Conservation (phyloP, 805 yeast genomes). For the Candida coquimbonensis region DNA sequence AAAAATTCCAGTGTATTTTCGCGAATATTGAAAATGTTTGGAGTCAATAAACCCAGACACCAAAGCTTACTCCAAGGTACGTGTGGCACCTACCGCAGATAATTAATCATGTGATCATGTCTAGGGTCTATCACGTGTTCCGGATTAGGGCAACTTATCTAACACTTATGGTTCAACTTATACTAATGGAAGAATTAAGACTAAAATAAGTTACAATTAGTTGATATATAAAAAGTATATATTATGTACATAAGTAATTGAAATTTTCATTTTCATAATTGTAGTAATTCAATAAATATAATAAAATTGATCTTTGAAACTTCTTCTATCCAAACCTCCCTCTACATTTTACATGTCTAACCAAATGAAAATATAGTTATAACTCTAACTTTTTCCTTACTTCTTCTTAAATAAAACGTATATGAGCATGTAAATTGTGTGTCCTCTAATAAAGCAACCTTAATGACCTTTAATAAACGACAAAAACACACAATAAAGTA, state of each 20-base stretch:
- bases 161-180: too few relatives aligned
- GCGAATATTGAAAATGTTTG: too few relatives aligned
- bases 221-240: slow-evolving; percentile 1
- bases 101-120: background rate
- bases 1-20: too few relatives aligned
- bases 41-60: too few relatives aligned
- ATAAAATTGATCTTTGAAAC: background rate
- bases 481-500: background rate
- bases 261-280: slow-evolving; percentile 1
- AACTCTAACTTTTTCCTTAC: too few relatives aligned
- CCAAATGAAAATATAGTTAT: background rate
- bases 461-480: too few relatives aligned
- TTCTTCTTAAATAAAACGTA: background rate
- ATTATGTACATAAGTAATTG: slow-evolving; percentile 10
- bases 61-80: too few relatives aligned
- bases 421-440: background rate
- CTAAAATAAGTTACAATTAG: background rate
- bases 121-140: background rate
- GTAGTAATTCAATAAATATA: background rate
- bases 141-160: background rate
- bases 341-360: background rate
- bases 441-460: too few relatives aligned
- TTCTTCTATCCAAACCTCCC: background rate
- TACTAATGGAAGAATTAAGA: too few relatives aligned
- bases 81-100: too few relatives aligned